Evolutionary conservation across 108 stramenopile species (phyloP), one percentile per base, ranked within the genome.

Genomic region (Seminavis robusta): DNA sequence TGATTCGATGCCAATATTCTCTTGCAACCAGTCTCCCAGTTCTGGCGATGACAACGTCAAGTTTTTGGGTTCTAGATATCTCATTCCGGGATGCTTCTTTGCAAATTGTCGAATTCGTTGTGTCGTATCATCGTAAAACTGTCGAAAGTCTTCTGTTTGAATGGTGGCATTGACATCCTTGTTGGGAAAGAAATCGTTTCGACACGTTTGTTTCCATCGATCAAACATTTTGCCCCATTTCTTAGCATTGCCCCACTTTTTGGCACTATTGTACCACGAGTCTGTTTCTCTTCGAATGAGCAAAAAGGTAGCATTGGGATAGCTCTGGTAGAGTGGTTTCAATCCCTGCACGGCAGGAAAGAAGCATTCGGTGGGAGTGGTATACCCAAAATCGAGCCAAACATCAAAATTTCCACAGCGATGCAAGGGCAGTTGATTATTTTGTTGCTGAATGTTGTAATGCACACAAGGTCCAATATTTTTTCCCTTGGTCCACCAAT

Each of bases 61-160:
- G n/a, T n/a, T n/a, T 45, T 63, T 38, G 9, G 73, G 60, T 37
- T 80, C 79, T 5, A 80, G 60, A 63, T 76, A 80, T 5, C 64
- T 80, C 56, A 80, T 43, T 2, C 71, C 60, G 9, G 62, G 45
- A 59, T 80, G 74, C 11, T 52, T 39, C 56, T 63, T 30, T 25
- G 69, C 79, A 56, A 80, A 80, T 31, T 73, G 58, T 29, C 79
- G 65, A 33, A 80, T 61, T 40, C 73, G 67, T 23, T 72, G 59
- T 26, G 65, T 80, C 25, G 76, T 66, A 21, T 67, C 67, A 33
- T 73, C 31, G 40, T 80, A 80, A 45, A 80, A 80, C 4, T 67
- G 2, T 2, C 19, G 17, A 17, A 49, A 38, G 7, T 59, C 44
- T 36, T 34, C 33, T 19, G 49, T 23, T 2, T 20, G n/a, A 4